phyloP scores from a whole-genome alignment of 371 early-diverging fungal genomes.

The Saksenaea oblongispora region DNA sequence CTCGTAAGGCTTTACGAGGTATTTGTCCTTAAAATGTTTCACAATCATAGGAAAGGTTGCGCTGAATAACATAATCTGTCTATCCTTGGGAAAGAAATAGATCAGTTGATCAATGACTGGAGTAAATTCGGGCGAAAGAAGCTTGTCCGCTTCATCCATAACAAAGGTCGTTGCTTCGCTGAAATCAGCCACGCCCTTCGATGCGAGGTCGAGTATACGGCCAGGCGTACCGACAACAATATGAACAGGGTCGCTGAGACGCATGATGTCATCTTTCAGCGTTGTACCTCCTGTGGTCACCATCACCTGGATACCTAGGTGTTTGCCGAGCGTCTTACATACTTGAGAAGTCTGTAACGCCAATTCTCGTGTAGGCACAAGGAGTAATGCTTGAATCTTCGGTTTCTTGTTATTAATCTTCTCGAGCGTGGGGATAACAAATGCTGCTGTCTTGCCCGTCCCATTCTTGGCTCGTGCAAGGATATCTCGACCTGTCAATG shows the following conservation, averaged over 20 bases:
- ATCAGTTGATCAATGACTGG: slow-evolving; percentile 96
- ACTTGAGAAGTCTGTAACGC: slow-evolving; percentile 97
- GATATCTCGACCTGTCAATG: slow-evolving; percentile 94
- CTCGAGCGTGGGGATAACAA: slow-evolving; percentile 94
- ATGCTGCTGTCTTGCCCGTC: slow-evolving; percentile 98
- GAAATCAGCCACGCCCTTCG: slow-evolving; percentile 87
- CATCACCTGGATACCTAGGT: slow-evolving; percentile 93
- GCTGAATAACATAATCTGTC: slow-evolving; percentile 96
- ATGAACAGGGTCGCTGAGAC: slow-evolving; percentile 90
- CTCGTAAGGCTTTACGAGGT: slow-evolving; percentile 92
- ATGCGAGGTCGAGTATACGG: slow-evolving; percentile 94
- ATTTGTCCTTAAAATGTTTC: slow-evolving; percentile 94
- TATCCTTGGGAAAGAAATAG: slow-evolving; percentile 75
- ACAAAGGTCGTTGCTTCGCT: slow-evolving; percentile 87
- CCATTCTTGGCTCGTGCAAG: slow-evolving; percentile 98
- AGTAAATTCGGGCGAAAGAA: slow-evolving; percentile 94
- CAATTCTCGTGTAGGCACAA: slow-evolving; percentile 98
- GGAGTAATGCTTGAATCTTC: slow-evolving; percentile 82
- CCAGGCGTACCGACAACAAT: slow-evolving; percentile 98
- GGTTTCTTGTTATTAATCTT: slow-evolving; percentile 83
- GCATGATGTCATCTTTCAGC: slow-evolving; percentile 97
- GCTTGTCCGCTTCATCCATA: slow-evolving; percentile 99
- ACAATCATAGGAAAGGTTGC: slow-evolving; percentile 99
- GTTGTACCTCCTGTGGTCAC: slow-evolving; percentile 97
- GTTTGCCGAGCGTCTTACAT: slow-evolving; percentile 91